Conservation (phyloP, 2,329 filamentous ascomycete genomes). For the Ophiocordyceps camponoti-leonardi region DNA sequence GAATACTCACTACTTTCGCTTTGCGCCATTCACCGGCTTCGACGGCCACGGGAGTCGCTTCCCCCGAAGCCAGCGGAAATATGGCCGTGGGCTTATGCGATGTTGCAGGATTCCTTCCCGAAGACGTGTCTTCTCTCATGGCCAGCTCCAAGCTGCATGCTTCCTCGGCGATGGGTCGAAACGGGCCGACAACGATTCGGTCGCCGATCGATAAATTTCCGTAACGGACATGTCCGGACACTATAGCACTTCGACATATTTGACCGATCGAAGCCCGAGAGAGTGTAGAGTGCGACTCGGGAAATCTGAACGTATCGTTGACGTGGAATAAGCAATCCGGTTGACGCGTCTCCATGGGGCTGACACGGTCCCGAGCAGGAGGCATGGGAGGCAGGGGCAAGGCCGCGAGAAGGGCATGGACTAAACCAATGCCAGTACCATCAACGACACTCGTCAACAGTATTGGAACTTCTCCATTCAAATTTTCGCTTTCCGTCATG, state of each 20-base stretch:
- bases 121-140: conserved; percentile 28
- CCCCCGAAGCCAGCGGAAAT: conserved; percentile 34
- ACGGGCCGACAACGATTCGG: conserved; percentile 63
- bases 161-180: conserved; percentile 36
- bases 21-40: conserved; percentile 58
- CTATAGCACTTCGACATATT: conserved; percentile 46
- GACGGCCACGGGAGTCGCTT: conserved; percentile 30
- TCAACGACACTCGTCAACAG: conserved; percentile 75
- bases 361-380: conserved; percentile 35
- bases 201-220: conserved; percentile 66
- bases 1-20: conserved; percentile 68
- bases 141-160: conserved; percentile 10
- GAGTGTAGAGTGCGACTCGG: conserved; percentile 32
- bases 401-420: conserved; percentile 66
- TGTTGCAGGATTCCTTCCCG: conserved; percentile 29
- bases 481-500: conserved; percentile 24
- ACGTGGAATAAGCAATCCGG: conserved; percentile 64
- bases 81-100: conserved; percentile 37
- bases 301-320: conserved; percentile 73
- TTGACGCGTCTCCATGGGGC: conserved; percentile 40
- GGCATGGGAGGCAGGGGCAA: conserved; percentile 50
- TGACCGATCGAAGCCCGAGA: conserved; percentile 4
- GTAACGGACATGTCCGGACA: conserved; percentile 71
- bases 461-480: conserved; percentile 54
- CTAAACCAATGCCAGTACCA: conserved; percentile 61